Base-by-base conservation (phyloP, 1,284 basidiomycete species). In the Microbotryomycetes sp. region DNA sequence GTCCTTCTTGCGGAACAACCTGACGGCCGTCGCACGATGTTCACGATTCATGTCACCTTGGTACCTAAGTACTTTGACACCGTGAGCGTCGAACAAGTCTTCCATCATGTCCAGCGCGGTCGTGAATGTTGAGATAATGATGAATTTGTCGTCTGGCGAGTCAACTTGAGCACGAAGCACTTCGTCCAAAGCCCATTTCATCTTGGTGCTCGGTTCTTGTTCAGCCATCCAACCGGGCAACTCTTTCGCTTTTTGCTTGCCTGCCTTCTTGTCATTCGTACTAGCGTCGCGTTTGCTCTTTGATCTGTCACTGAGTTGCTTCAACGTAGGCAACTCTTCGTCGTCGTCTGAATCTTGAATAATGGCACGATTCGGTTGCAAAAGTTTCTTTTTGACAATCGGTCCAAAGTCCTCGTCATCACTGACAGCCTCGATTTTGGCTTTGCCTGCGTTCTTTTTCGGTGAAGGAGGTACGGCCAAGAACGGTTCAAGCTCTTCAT, bases 91-190 rank as follows among this genome's bases (percentile, higher is more conserved):
- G 16, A 85, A 74, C 68, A 83, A 85, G 61, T 81, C 74, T 1
- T 82, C 83, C 12, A 84, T 80, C 7, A 84, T 76, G 12, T 77
- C 73, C 53, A 64, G 63, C 60, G 81, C 83, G 15, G 76, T 73
- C 1, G 83, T 84, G 83, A 83, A 86, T 69, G 84, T 83, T 0
- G 82, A 84, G 42, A 85, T 77, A 58, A 86, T 74, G 54, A 85
- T 72, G 32, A 78, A 79, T 81, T 84, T 86, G 70, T 86, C 83
- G 19, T 82, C 80, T 6, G 82, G 82, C 57, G 16, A 29, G 29
- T 58, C 56, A 3, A 16, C 22, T 6, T 14, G 3, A 45, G 60
- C 22, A 14, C 25, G 26, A 23, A 50, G 4, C 30, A 64, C 23
- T 52, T 64, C 59, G 3, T 30, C 32, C n/a, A 48, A 12, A 4